Conservation (phyloP, 2,329 filamentous ascomycete genomes). For the Microsporum ferrugineum region DNA sequence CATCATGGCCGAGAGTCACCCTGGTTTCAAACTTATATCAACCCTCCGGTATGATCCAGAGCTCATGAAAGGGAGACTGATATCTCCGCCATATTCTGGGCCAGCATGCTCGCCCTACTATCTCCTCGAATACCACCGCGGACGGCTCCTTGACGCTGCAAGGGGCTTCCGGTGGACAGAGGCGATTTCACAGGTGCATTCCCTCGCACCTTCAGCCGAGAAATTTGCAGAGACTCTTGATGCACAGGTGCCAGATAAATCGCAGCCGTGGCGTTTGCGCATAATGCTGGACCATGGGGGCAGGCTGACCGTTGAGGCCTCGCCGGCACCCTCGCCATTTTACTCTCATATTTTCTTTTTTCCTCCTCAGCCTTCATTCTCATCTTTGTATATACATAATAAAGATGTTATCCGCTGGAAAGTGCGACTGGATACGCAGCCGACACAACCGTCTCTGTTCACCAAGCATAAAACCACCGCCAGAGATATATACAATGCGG, state of each 20-base stretch:
- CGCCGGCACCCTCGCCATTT: slow-evolving; percentile 21
- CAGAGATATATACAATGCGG: slow-evolving; percentile 58
- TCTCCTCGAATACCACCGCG: slow-evolving; percentile 66
- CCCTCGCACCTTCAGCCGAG: slow-evolving; percentile 20
- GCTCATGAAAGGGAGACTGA: slow-evolving; percentile 33
- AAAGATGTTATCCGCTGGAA: slow-evolving; percentile 28
- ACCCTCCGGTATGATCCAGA: slow-evolving; percentile 59
- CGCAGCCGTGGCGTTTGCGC: slow-evolving; percentile 30
- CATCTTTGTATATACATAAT: slow-evolving; percentile 4
- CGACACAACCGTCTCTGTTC: slow-evolving; percentile 48
- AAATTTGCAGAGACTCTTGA: slow-evolving; percentile 22
- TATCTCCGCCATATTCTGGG: slow-evolving; percentile 25
- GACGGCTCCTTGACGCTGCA: slow-evolving; percentile 57
- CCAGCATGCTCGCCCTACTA: slow-evolving; percentile 53
- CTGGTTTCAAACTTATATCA: slow-evolving; percentile 53
- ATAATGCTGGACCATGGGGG: slow-evolving; percentile 25
- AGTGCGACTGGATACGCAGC: slow-evolving; percentile 43
- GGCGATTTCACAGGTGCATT: slow-evolving; percentile 22
- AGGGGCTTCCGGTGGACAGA: slow-evolving; percentile 38
- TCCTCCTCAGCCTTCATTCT: neutral
- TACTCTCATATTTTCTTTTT: slow-evolving; percentile 11
- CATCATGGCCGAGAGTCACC: neutral
- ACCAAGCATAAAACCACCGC: slow-evolving; percentile 80
- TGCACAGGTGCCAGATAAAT: slow-evolving; percentile 22
- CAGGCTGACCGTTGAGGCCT: slow-evolving; percentile 23